Base-by-base conservation (phyloP, 768 basidiomycete species). In the Panaeolus papilionaceus region DNA sequence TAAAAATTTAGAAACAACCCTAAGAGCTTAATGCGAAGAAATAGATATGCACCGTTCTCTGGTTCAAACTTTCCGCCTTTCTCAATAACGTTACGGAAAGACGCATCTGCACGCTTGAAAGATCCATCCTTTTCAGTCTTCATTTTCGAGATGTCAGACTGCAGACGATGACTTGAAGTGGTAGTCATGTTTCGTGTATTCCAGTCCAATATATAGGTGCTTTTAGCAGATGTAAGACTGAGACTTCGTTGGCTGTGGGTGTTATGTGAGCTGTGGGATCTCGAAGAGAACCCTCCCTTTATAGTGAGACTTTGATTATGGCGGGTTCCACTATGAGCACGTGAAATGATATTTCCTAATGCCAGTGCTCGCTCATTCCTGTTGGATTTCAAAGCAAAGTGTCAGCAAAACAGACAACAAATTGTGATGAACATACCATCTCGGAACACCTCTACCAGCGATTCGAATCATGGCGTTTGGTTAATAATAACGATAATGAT, bases 21-120 rank as follows among this genome's bases (percentile, higher is more conserved):
- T 49, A 23, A 18, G 45, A 26, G 40, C 16, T 10, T 18, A n/a
- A 61, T 23, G 6, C 33, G 33, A 37, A 61, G 18, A 65, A 58
- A 5, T 8, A 45, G 58, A 4, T 39, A 76, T 84, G 63, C 68
- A 92, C 94, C 93, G 78, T 82, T 87, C 77, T 95, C 95, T 1
- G 96, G 90, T 54, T 86, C 80, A 64, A 80, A 82, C 67, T 72
- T 74, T 8, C 80, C 78, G 0, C 78, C 80, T 65, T 75, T 75
- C 73, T 85, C 79, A 68, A 91, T 87, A 37, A 66, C 75, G 67
- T 87, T 85, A 65, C 91, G 82, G 77, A 92, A 93, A 2, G 81
- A 72, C 39, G 77, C 70, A 62, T 73, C 75, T 26, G 63, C 44
- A 28, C 90, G 81, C 64, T 90, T 88, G 83, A 91, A 95, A 1